Conservation (phyloP, 2,329 filamentous ascomycete genomes). For the Calonectria hawksworthii region DNA sequence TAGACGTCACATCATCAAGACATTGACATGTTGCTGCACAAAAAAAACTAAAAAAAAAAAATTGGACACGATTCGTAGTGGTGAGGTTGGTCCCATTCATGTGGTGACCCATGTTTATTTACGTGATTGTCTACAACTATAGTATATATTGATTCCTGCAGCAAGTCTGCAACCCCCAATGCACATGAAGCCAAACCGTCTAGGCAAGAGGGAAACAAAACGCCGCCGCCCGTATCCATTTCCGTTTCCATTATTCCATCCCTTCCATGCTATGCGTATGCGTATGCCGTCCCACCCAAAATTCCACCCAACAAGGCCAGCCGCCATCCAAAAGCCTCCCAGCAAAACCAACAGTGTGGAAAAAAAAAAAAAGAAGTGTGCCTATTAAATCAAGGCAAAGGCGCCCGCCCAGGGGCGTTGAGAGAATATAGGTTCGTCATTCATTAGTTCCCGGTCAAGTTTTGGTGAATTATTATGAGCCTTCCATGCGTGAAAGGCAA, state of each 20-base stretch:
- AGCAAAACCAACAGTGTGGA: constrained; percentile 3
- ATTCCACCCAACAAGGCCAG: constrained; percentile 2
- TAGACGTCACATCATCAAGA: constrained; percentile 41
- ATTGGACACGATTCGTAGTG: not conserved
- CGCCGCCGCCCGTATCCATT: constrained; percentile 33
- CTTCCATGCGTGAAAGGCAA: constrained; percentile 65
- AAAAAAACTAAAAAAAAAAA: not conserved
- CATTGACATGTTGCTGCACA: constrained; percentile 37
- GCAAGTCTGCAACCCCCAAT: constrained; percentile 22
- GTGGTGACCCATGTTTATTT: constrained; percentile 21
- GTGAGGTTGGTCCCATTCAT: not conserved
- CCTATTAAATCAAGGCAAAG: constrained; percentile 14
- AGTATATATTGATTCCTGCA: constrained; percentile 22
- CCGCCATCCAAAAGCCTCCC: constrained; percentile 1
- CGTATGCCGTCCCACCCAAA: constrained; percentile 17
- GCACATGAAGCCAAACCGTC: constrained; percentile 18
- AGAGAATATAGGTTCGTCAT: constrained; percentile 29
- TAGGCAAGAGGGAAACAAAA: constrained; percentile 32
- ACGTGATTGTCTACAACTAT: constrained; percentile 40
- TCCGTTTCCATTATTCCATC: constrained; percentile 30
- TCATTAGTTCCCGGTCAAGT: constrained; percentile 19
- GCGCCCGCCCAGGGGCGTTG: constrained; percentile 17
- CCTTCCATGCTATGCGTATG: constrained; percentile 18
- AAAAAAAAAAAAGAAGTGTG: constrained; percentile 2
- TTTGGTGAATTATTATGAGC: constrained; percentile 37